A percentile compares a stretch with the other conserved stretches of the same genome.
Conservation (phyloP, 2,329 filamentous ascomycete species). For the Epichloe scottii region DNA sequence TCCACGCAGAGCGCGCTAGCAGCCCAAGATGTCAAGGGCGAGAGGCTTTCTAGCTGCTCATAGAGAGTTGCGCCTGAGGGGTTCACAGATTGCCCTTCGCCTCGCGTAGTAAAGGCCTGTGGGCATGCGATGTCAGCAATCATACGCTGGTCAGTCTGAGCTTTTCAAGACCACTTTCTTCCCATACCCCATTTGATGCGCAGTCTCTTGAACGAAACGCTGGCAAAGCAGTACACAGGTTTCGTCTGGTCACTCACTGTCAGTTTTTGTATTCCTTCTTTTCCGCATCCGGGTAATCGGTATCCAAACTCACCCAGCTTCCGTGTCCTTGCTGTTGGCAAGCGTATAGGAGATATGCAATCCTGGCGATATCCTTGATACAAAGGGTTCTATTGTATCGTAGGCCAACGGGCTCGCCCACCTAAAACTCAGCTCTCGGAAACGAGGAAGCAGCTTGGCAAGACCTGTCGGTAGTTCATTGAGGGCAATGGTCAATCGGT, state of each 20-base stretch:
- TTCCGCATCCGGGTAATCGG: background rate
- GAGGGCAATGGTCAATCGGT: constrained; percentile 61
- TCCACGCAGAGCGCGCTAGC: constrained; percentile 37
- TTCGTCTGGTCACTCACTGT: constrained; percentile 2
- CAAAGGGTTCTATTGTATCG: constrained; percentile 53
- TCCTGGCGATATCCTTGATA: constrained; percentile 64
- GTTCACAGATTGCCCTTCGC: constrained; percentile 15
- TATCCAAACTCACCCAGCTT: constrained; percentile 12
- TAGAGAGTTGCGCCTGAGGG: constrained; percentile 37
- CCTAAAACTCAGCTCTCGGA: constrained; percentile 63
- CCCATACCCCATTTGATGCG: constrained; percentile 17
- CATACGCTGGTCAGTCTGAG: background rate
- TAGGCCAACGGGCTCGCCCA: constrained; percentile 55
- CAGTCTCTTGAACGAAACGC: constrained; percentile 49
- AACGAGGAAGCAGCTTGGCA: constrained; percentile 45
- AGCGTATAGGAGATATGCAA: constrained; percentile 72
- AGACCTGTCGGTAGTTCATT: constrained; percentile 63
- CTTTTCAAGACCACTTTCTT: background rate
- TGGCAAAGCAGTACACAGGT: constrained; percentile 47
- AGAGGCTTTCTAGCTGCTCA: constrained; percentile 45
- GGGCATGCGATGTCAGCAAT: constrained; percentile 11
- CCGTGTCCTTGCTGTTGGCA: constrained; percentile 6
- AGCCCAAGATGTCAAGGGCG: constrained; percentile 40
- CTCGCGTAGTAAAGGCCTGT: constrained; percentile 47
- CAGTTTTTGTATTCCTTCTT: background rate